These are phyloP conservation scores for Penicillium ucsense DNA, from an alignment of 495 filamentous ascomycete genomes.

Conservation along the genomic window DNA sequence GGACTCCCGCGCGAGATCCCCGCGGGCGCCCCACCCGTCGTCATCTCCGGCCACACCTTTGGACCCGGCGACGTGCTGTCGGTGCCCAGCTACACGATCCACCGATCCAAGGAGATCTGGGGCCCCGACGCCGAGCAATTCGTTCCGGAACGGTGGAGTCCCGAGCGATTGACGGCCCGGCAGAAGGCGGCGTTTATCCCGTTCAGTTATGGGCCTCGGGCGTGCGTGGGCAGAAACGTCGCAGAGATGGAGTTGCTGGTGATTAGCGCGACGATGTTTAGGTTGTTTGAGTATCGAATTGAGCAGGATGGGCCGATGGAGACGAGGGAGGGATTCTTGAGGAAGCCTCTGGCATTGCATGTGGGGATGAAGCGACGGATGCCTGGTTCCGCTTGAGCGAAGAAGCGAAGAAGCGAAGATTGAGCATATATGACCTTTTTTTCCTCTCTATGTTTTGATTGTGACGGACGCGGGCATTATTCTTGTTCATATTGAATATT, in stretches of 20 bases:
- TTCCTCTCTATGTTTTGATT: not conserved
- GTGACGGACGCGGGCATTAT: not conserved
- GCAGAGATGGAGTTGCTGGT: slow-evolving; percentile 90
- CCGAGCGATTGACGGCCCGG: slow-evolving; percentile 40
- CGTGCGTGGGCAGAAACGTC: slow-evolving; percentile 78
- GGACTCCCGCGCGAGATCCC: slow-evolving; percentile 80
- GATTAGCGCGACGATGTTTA: slow-evolving; percentile 67
- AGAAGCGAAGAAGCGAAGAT: not conserved
- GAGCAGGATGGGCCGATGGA: slow-evolving; percentile 59
- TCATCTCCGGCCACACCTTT: slow-evolving; percentile 53
- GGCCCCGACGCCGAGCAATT: slow-evolving; percentile 66
- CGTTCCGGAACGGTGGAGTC: slow-evolving; percentile 71
- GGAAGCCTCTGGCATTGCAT: slow-evolving; percentile 70
- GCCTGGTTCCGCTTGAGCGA: not conserved
- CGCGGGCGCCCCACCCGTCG: slow-evolving; percentile 42
- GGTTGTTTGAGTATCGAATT: slow-evolving; percentile 65
- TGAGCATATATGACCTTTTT: not conserved
- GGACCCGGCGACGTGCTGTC: slow-evolving; percentile 65
- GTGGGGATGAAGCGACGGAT: slow-evolving; percentile 56
- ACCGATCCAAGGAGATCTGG: slow-evolving; percentile 78
- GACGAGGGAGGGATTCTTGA: slow-evolving; percentile 79
- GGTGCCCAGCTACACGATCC: slow-evolving; percentile 82
- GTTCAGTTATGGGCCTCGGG: slow-evolving; percentile 70
- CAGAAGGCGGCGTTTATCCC: slow-evolving; percentile 78
- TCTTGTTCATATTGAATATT: not conserved